Evolutionary conservation across 2,329 filamentous ascomycete genomes (phyloP), one percentile per base, ranked within the genome.

Genomic region (Pyrenochaeta sp.): DNA sequence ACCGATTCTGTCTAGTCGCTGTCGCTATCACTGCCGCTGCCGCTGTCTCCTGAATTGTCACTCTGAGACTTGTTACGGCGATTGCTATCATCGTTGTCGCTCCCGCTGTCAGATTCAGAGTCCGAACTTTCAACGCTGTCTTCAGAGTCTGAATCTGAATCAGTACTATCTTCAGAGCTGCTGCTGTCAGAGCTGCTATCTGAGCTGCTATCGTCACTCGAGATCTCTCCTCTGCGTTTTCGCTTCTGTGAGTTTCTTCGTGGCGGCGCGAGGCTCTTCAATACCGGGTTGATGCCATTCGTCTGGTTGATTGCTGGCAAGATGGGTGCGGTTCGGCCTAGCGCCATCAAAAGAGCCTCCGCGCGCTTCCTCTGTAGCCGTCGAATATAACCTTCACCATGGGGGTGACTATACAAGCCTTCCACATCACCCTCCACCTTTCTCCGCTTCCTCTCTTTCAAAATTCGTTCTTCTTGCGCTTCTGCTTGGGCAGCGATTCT

Each of bases 401-500:
- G 49, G 4, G 66, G 62, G 27, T 72, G 68, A 2, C 57, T 55
- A 2, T 54, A 37, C 27, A 73, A 40, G 23, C 23, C 56, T 36
- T 74, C 66, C 5, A 73, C 49, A 45, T 75, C 66, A 3, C 54
- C 62, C 53, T 78, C 64, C 7, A 70, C 49, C 47, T 66, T 59
- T 54, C 71, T 54, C 37, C 69, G 61, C 56, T 69, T 71, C 51
- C 67, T 63, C 50, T 72, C 63, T 27, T 71, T 68, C 11, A 64
- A 54, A 4, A 77, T 59, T 2, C 75, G 69, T 20, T 72, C 68
- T 18, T 74, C 51, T 7, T 77, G 59, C 2, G 76, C 76, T 17
- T 68, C 66, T 4, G 75, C 69, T 37, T 76, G 71, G 7, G 75
- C 74, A 3, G 67, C 67, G 49, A 74, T 62, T 12, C 77, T 73